A percentile compares a stretch with the other conserved stretches of the same genome.
Evolutionary conservation across 2,329 filamentous ascomycete genomes (phyloP).

Genomic region (Colletotrichum orchidophilum): DNA sequence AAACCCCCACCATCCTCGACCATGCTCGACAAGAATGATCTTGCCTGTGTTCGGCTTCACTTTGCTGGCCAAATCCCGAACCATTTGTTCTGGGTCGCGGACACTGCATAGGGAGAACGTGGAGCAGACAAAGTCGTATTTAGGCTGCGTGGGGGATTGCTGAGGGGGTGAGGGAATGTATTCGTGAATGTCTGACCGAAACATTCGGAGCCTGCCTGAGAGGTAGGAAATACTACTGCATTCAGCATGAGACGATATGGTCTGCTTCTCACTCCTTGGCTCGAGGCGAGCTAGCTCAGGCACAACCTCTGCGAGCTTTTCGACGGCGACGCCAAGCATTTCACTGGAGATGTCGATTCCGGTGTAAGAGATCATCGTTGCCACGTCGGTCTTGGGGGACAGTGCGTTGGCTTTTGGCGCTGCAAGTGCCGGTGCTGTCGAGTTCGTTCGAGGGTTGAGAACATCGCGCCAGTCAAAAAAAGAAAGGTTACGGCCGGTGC

Average conservation of each 20-base stretch:
- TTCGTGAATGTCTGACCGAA: conserved; percentile 58
- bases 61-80: conserved; percentile 61
- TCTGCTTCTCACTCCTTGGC: conserved; percentile 33
- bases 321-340: conserved; percentile 67
- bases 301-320: conserved; percentile 56
- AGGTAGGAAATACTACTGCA: conserved; percentile 44
- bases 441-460: neutral
- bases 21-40: conserved; percentile 71
- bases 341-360: conserved; percentile 69
- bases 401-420: neutral
- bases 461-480: conserved; percentile 63
- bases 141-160: conserved; percentile 38
- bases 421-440: neutral
- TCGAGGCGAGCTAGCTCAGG: conserved; percentile 46
- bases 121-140: conserved; percentile 71
- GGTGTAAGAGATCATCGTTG: conserved; percentile 62
- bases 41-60: conserved; percentile 65
- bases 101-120: conserved; percentile 74
- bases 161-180: conserved; percentile 49
- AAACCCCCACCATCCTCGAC: conserved; percentile 62
- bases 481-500: conserved; percentile 68
- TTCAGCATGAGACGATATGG: neutral
- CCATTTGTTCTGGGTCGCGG: conserved; percentile 61
- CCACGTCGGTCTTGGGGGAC: neutral
- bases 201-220: conserved; percentile 54